Evolutionary conservation across 2,329 filamentous ascomycete genomes (phyloP).

Genomic region (Fusarium fujikuroi): DNA sequence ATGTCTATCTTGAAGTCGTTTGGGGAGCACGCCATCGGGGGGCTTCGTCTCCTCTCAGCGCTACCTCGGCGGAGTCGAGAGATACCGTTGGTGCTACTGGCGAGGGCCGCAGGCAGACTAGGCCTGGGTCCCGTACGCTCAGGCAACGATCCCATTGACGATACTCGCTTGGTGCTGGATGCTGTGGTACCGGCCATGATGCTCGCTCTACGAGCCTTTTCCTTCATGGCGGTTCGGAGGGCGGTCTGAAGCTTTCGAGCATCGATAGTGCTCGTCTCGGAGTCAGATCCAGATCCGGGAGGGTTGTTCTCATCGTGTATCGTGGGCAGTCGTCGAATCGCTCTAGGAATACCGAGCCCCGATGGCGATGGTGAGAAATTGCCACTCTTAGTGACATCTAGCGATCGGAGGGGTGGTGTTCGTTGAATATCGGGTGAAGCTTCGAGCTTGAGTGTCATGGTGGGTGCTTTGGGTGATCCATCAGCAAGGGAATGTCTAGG

Average conservation of each 20-base stretch:
- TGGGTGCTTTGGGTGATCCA: constrained; percentile 69
- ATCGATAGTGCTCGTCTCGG: constrained; percentile 63
- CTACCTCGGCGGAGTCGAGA: constrained; percentile 64
- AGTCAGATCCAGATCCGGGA: constrained; percentile 60
- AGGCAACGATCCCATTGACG: constrained; percentile 55
- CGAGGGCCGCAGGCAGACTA: constrained; percentile 55
- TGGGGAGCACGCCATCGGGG: constrained; percentile 64
- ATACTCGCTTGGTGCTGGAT: constrained; percentile 56
- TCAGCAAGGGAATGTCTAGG: constrained; percentile 56
- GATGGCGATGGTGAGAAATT: constrained; percentile 59
- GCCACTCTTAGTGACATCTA: constrained; percentile 63
- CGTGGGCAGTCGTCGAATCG: constrained; percentile 50
- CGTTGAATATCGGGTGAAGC: constrained; percentile 53
- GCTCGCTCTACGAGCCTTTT: constrained; percentile 56
- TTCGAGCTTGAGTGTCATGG: constrained; percentile 66
- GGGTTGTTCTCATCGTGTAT: constrained; percentile 65
- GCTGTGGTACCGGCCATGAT: constrained; percentile 50
- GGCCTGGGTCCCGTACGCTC: constrained; percentile 45
- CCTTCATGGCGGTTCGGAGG: constrained; percentile 63
- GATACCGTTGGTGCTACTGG: constrained; percentile 66
- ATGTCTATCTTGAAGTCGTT: constrained; percentile 53
- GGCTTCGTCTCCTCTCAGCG: constrained; percentile 62
- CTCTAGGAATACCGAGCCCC: constrained; percentile 45
- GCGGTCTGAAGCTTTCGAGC: constrained; percentile 65
- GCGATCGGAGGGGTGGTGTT: constrained; percentile 59